Evolutionary conservation across 176 grass and related monocot genomes (phyloP).

Genomic region (Dactylis glomerata): DNA sequence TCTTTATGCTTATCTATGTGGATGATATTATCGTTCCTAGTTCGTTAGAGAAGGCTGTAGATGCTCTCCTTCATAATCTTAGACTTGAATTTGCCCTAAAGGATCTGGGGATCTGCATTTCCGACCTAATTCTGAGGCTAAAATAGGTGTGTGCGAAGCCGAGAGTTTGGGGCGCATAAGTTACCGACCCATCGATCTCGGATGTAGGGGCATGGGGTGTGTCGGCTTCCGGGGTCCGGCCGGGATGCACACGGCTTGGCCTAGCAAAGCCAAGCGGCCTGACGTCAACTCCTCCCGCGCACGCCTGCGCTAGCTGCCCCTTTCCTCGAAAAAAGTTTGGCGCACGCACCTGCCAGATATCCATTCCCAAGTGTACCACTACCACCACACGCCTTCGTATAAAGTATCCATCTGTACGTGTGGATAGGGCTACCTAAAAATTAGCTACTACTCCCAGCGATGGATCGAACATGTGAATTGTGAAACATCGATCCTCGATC

Average conservation of each 20-base stretch:
- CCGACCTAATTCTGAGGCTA: no score
- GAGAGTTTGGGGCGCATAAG: not conserved
- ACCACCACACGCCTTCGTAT: not conserved
- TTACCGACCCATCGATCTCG: not conserved
- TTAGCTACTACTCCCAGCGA: no score
- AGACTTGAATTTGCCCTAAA: no score
- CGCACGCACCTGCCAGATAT: not conserved
- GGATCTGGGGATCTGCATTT: no score
- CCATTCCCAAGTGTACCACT: not conserved
- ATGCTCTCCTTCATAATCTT: no score
- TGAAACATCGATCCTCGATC: not conserved
- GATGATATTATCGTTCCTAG: no score
- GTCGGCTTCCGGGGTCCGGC: constrained; percentile 44
- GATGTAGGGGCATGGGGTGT: not conserved
- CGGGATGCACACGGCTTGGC: not conserved
- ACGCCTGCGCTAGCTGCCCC: not conserved
- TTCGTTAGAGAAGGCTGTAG: no score
- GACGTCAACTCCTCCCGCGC: constrained; percentile 17
- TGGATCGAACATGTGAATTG: not conserved
- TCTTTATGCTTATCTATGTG: no score
- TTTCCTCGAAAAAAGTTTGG: not conserved
- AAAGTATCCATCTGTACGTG: not conserved
- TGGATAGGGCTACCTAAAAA: not conserved
- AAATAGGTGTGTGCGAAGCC: no score
- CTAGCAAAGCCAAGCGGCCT: constrained; percentile 17